Base-by-base conservation (phyloP, 441 rosid species). In the Cnidoscolus chayamansa region DNA sequence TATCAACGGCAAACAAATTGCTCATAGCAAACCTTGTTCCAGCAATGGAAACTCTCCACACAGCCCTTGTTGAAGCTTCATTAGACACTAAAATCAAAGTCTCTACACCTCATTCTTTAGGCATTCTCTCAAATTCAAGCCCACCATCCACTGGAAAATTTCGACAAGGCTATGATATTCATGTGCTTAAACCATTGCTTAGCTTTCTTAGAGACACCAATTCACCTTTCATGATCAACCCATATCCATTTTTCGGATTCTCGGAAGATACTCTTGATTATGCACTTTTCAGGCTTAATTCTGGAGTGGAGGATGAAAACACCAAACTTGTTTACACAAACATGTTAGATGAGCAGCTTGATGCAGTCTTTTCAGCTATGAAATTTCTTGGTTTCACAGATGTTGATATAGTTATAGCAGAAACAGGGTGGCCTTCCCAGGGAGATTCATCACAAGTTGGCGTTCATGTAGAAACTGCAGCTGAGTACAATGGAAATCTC, bases 381-480 rank as follows among this genome's bases (percentile, higher is more conserved):
- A 86, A 85, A 72, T 51, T 75, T 4, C 70, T 93, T 0, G 98
- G 91, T 0, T 91, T 86, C 40, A 16, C 78, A 1, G 97, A 91
- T 63, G 65, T 93, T 13, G 97, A 86, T 78, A 90, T 93, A 35
- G 94, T 84, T 0, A 86, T 93, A 15, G 90, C 90, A 7, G 96
- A 93, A 72, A 93, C 96, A 0, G 98, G 97, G 2, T 91, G 97
- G 98, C 98, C 96, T 0, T 90, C 97, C 0, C 70, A 57, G 43
- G 97, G 97, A 20, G 94, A 93, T 17, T 16, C 59, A 0, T 61
- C 75, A 16, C 94, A 93, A 72, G 58, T 86, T 31, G 90, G 94
- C 0, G 90, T 87, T 1, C 85, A 88, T 47, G 70, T 77, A 1
- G 72, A 70, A 2, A 86, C 70, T 8, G 96, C 97, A 0, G 85